Percentiles rank a stretch among this genome's conserved stretches.
Conservation (phyloP, 169 alveolate species). For the Amoebophrya sp. region DNA sequence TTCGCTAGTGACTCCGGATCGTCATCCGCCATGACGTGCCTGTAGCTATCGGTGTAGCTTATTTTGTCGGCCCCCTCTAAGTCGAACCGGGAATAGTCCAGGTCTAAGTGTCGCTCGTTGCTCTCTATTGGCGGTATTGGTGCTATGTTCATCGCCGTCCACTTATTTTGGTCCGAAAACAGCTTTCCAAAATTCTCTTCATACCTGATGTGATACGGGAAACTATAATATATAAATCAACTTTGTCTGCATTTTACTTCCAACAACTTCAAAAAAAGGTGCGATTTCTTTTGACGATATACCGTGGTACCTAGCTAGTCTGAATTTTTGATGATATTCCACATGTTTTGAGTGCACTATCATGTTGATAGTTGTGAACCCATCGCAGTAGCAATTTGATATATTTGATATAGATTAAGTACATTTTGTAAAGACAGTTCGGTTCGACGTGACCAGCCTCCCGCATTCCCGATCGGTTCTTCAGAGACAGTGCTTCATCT, state of each 20-base stretch:
- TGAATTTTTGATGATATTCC: too few species aligned
- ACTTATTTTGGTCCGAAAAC: background rate
- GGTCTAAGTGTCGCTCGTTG: background rate
- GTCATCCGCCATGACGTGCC: constrained; percentile 1
- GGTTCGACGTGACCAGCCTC: background rate
- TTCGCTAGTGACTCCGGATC: background rate
- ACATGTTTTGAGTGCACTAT: too few species aligned
- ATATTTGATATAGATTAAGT: too few species aligned
- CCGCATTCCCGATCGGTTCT: background rate
- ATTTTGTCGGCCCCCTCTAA: background rate
- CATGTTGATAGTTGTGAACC: too few species aligned
- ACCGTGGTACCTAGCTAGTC: too few species aligned
- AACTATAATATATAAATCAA: too few species aligned
- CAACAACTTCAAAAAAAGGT: too few species aligned
- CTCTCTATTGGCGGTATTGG: background rate
- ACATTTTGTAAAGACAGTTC: background rate
- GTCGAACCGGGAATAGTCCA: background rate
- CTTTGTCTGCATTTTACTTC: too few species aligned
- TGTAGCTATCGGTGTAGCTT: constrained; percentile 10
- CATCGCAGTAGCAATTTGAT: too few species aligned
- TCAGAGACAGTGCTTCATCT: background rate
- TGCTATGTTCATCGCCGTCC: background rate
- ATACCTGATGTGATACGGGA: too few species aligned
- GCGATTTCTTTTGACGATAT: too few species aligned
- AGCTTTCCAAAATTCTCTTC: background rate